phyloP scores from a whole-genome alignment of 2,329 filamentous ascomycete species.

The Sporothrix variecibatus region DNA sequence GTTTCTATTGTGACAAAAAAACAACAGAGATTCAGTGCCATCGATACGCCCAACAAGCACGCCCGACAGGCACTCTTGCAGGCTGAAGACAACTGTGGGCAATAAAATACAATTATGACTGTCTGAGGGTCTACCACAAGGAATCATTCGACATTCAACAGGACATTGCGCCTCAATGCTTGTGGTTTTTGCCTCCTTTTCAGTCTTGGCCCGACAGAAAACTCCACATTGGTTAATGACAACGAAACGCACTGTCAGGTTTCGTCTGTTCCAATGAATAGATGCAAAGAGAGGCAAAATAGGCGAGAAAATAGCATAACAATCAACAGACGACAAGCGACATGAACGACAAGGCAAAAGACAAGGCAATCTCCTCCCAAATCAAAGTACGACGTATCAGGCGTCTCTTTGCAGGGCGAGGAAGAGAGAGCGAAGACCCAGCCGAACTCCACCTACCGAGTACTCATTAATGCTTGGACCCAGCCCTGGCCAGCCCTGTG shows the following conservation, averaged over 20 bases:
- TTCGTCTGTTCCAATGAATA: neutral
- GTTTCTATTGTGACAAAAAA: neutral
- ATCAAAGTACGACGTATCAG: neutral
- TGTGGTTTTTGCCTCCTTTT: neutral
- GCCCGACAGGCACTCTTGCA: neutral
- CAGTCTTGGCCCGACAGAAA: slow-evolving; percentile 4
- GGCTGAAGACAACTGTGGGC: neutral
- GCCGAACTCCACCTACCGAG: neutral
- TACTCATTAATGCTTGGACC: neutral
- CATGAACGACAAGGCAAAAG: neutral
- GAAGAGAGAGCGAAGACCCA: neutral
- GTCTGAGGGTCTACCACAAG: neutral
- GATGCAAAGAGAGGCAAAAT: neutral
- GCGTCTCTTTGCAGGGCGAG: neutral
- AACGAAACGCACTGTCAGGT: neutral
- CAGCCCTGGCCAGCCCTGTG: slow-evolving; percentile 15
- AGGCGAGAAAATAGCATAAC: neutral
- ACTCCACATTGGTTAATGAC: neutral
- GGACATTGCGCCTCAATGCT: neutral
- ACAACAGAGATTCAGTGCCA: neutral
- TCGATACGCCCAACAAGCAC: neutral
- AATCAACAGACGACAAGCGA: neutral
- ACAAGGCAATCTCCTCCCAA: neutral
- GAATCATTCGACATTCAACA: neutral
- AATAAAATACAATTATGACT: neutral